These are phyloP conservation scores for Penicillium fimorum DNA, from an alignment of 495 filamentous ascomycete genomes.

Conservation along the genomic window DNA sequence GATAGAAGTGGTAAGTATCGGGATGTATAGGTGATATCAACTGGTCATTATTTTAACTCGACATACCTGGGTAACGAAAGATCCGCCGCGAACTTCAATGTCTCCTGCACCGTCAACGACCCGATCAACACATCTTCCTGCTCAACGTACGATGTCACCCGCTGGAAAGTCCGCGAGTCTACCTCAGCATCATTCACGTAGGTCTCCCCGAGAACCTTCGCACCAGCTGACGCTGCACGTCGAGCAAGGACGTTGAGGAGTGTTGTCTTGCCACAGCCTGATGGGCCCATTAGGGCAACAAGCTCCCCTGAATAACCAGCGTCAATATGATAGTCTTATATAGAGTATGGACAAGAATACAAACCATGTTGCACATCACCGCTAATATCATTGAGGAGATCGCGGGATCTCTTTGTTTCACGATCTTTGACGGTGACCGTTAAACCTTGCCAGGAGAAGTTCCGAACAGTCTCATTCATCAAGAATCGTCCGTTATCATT, in stretches of 20 bases:
- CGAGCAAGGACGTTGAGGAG: conserved; percentile 72
- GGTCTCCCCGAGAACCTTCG: conserved; percentile 47
- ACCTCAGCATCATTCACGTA: conserved; percentile 56
- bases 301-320: conserved; percentile 56
- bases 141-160: conserved; percentile 71
- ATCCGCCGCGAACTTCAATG: conserved; percentile 65
- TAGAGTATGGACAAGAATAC: neutral
- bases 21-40: neutral
- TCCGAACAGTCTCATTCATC: conserved; percentile 39
- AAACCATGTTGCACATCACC: conserved; percentile 34
- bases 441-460: conserved; percentile 60
- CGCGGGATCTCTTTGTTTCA: conserved; percentile 54
- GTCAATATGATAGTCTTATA: conserved; percentile 8
- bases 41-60: neutral
- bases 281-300: conserved; percentile 74
- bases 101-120: conserved; percentile 73
- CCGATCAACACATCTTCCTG: conserved; percentile 83
- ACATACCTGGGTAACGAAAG: conserved; percentile 56
- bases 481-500: conserved; percentile 33
- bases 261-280: conserved; percentile 75
- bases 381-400: conserved; percentile 37
- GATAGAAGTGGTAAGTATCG: neutral
- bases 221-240: conserved; percentile 47
- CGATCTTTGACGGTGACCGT: conserved; percentile 69
- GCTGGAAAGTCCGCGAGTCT: conserved; percentile 31